A percentile compares a stretch with the other conserved stretches of the same genome.
Evolutionary conservation across 129 eudicot genomes (phyloP).

Genomic region (Flaveria robusta): DNA sequence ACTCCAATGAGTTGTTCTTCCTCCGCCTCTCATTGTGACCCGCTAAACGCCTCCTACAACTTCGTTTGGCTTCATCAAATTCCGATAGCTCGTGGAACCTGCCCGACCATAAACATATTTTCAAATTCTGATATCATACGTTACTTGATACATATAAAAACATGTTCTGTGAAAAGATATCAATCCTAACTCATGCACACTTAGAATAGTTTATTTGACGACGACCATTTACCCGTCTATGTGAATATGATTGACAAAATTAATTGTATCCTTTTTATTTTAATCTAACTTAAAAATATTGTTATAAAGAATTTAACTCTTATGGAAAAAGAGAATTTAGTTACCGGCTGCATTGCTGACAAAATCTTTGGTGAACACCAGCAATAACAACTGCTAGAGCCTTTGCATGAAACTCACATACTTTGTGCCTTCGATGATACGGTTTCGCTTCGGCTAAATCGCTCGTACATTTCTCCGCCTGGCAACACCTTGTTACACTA

Average conservation of each 20-base stretch:
- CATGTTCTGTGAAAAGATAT: not conserved
- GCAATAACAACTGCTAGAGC: constrained; percentile 54
- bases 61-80: constrained; percentile 73
- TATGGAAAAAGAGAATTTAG: not conserved
- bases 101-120: not conserved
- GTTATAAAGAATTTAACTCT: not conserved
- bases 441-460: constrained; percentile 59
- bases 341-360: constrained; percentile 74
- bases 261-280: not conserved
- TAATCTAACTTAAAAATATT: not conserved
- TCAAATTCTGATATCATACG: not conserved
- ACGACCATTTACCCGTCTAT: not conserved
- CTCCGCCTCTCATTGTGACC: constrained; percentile 74
- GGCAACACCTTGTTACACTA: constrained; percentile 42
- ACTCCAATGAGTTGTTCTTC: constrained; percentile 48
- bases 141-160: not conserved
- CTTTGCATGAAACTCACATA: constrained; percentile 66
- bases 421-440: constrained; percentile 64
- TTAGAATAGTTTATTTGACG: not conserved
- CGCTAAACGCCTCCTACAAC: constrained; percentile 70
- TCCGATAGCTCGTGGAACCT: constrained; percentile 71
- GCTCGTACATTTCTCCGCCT: constrained; percentile 50
- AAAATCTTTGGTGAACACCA: constrained; percentile 59
- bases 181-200: too few species aligned
- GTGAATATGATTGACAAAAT: constrained; percentile 7